Conservation (phyloP, 306 rosid genomes). For the Neltuma alba region DNA sequence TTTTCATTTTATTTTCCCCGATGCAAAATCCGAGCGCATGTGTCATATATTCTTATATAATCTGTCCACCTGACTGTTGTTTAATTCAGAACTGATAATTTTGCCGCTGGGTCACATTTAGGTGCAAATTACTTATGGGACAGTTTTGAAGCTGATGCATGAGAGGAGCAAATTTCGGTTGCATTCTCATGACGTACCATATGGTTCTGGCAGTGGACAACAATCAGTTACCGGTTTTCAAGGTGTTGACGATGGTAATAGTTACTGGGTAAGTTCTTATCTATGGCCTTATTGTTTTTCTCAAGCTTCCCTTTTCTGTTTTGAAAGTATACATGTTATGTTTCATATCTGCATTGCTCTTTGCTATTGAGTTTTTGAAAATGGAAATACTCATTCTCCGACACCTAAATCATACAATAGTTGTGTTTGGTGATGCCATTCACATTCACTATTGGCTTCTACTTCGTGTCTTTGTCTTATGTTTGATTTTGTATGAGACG, state of each 20-base stretch:
- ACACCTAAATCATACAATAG: background rate
- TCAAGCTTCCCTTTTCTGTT: background rate
- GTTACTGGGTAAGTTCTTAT: constrained; percentile 78
- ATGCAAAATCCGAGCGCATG: background rate
- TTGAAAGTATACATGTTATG: background rate
- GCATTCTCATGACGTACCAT: constrained; percentile 98
- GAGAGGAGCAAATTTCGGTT: constrained; percentile 85
- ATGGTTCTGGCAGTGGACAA: constrained; percentile 99
- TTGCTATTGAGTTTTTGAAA: background rate
- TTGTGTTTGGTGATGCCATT: background rate
- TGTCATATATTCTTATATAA: background rate
- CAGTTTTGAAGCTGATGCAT: constrained; percentile 89
- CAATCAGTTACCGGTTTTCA: constrained; percentile 97
- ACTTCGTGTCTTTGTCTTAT: background rate
- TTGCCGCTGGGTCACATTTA: constrained; percentile 3
- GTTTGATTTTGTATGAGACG: background rate
- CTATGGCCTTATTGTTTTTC: background rate
- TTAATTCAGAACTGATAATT: background rate
- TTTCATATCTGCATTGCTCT: background rate
- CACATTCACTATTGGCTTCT: background rate
- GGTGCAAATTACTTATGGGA: constrained; percentile 81
- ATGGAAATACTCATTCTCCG: background rate
- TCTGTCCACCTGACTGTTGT: background rate
- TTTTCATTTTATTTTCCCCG: background rate
- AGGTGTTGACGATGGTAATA: constrained; percentile 81